Base-by-base conservation (phyloP, 2,329 filamentous ascomycete genomes). In the Aspergillus tanneri region DNA sequence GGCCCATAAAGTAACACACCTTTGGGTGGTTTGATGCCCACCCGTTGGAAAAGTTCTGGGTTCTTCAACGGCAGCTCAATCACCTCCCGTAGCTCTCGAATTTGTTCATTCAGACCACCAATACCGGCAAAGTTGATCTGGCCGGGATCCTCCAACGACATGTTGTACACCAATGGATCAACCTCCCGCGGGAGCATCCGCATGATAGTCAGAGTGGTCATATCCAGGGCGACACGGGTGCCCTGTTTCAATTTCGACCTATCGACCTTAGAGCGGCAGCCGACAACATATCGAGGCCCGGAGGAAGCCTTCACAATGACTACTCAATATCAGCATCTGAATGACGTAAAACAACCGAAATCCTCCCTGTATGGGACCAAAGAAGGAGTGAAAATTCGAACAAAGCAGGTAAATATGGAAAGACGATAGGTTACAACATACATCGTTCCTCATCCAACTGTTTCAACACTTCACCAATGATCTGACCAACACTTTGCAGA, bases 181-280 rank as follows among this genome's bases (percentile, higher is more conserved):
- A 99, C 95, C 77, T 99, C 93, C 71, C 93, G 87, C 51, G 93
- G 95, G 38, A 99, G 81, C 93, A 99, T 99, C 66, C 93, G 89
- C 93, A 99, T 99, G 73, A 99, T 99, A 52, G 93, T 99, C 60
- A 99, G 87, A 16, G 93, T 99, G 43, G 93, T 99, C 93, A 99
- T 99, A 67, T 99, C 93, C 51, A 99, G 85, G 25, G 93, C 92
- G 46, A 99, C 93, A 66, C 93, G 89, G 22, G 92, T 96, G 63
- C 95, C 95, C 75, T 99, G 93, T 82, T 97, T 99, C 69, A 99
- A 78, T 79, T 96, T 97, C 54, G 80, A 77, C 77, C 95, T 96
- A 78, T 99, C 93, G 66, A 99, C 93, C 75, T 99, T 99, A 54
- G 91, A 96, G 65, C 93, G 86, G 78, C 93, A 99, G 50, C 93